Evolutionary conservation across 2,329 filamentous ascomycete species (phyloP).

Genomic region (Ophiostoma sp.): DNA sequence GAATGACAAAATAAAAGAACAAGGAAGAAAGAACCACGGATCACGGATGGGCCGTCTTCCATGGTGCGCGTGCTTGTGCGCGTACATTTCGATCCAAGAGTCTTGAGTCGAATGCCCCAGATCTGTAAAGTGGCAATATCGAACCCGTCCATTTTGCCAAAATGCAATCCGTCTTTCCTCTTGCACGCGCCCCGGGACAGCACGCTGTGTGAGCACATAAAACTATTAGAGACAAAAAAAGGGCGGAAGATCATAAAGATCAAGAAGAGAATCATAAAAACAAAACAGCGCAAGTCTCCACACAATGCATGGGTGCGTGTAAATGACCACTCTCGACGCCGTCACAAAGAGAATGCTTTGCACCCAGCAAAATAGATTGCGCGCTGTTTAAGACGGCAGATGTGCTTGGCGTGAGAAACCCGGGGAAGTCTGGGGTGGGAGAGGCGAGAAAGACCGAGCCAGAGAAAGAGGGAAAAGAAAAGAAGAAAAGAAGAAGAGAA

Average conservation of each 20-base stretch:
- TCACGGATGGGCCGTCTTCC: neutral
- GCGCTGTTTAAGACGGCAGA: neutral
- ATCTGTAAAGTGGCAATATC: neutral
- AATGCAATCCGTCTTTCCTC: neutral
- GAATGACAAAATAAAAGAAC: neutral
- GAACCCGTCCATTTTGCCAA: neutral
- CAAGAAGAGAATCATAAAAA: neutral
- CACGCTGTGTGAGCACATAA: neutral
- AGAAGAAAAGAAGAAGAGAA: neutral
- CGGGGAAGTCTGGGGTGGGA: constrained; percentile 10
- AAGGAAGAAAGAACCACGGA: neutral
- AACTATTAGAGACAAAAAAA: neutral
- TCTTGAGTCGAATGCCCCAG: neutral
- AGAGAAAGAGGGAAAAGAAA: neutral
- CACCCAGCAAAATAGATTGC: neutral
- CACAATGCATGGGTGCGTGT: neutral
- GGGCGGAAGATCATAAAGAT: neutral
- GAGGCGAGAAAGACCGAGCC: neutral
- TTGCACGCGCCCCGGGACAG: neutral
- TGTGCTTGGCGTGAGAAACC: constrained; percentile 13
- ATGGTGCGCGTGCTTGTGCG: neutral
- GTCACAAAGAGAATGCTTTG: neutral
- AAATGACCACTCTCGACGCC: neutral
- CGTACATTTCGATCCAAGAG: neutral
- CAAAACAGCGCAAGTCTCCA: neutral